Conservation (phyloP, 2,329 filamentous ascomycete species). For the Neopestalotiopsis clavispora region DNA sequence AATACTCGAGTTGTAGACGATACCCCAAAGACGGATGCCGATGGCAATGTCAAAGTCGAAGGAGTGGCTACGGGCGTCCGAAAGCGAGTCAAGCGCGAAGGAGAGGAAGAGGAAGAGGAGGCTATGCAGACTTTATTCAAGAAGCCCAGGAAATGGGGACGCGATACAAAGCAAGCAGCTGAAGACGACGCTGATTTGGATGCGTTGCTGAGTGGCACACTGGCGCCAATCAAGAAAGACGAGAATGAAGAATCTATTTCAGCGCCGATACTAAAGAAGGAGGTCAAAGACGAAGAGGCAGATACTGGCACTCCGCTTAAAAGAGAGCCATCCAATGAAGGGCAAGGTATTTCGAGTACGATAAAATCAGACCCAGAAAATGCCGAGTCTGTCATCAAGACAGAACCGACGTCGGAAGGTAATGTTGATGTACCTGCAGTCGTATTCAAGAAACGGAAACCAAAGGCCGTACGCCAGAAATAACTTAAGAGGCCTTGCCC, state of each 20-base stretch:
- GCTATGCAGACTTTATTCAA: conserved; percentile 65
- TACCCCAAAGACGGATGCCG: conserved; percentile 41
- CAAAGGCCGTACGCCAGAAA: conserved; percentile 67
- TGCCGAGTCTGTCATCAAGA: conserved; percentile 22
- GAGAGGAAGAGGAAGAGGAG: conserved; percentile 57
- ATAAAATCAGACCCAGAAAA: conserved; percentile 37
- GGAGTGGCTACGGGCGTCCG: conserved; percentile 60
- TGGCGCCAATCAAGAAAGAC: conserved; percentile 37
- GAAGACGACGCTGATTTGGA: conserved; percentile 65
- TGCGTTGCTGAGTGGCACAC: conserved; percentile 53
- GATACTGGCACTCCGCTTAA: conserved; percentile 41
- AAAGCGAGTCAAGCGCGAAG: conserved; percentile 53
- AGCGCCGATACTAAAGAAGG: conserved; percentile 17
- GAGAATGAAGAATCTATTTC: conserved; percentile 25
- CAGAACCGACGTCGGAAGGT: conserved; percentile 24
- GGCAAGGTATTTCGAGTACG: conserved; percentile 19
- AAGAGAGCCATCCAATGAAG: conserved; percentile 43
- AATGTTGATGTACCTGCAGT: conserved; percentile 48
- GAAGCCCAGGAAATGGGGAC: conserved; percentile 60
- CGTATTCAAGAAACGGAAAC: conserved; percentile 82
- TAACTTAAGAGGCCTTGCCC: conserved; percentile 33
- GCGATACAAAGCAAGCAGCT: conserved; percentile 55
- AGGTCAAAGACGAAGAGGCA: conserved; percentile 32
- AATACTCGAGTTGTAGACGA: conserved; percentile 64
- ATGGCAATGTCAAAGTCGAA: conserved; percentile 48